Conservation (phyloP, 164 flowering plant species). For the Vitis amurensis region DNA sequence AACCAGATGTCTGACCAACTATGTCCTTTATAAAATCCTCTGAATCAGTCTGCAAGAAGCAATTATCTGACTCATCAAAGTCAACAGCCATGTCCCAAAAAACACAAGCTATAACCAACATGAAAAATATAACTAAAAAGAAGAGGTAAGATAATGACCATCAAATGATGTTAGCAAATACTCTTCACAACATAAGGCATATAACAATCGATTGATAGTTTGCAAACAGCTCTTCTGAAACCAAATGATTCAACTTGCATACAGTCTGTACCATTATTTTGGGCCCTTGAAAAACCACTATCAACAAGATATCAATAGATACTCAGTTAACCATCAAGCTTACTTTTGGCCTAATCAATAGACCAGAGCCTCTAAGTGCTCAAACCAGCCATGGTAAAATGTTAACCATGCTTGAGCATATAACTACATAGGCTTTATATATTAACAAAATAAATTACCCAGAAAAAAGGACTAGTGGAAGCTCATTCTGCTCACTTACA, state of each 20-base stretch:
- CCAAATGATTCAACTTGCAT: no score
- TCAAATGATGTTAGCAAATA: not conserved
- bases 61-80: conserved; percentile 23
- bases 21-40: conserved; percentile 66
- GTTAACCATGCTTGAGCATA: no score
- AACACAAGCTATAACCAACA: conserved; percentile 1
- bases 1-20: conserved; percentile 88
- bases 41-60: conserved; percentile 44
- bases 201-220: not conserved
- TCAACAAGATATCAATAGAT: not conserved
- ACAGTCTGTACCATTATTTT: not conserved
- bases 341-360: no score
- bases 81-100: conserved; percentile 8
- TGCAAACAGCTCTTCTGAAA: not conserved
- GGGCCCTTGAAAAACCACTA: not conserved
- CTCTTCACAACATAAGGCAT: not conserved
- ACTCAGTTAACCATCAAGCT: no score
- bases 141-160: not conserved
- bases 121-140: not conserved
- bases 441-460: not conserved
- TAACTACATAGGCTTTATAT: no score
- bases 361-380: no score
- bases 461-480: not conserved
- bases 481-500: conserved; percentile 38
- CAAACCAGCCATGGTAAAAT: no score